phyloP scores from a whole-genome alignment of 129 eudicot species.

The Oenanthe sinensis region DNA sequence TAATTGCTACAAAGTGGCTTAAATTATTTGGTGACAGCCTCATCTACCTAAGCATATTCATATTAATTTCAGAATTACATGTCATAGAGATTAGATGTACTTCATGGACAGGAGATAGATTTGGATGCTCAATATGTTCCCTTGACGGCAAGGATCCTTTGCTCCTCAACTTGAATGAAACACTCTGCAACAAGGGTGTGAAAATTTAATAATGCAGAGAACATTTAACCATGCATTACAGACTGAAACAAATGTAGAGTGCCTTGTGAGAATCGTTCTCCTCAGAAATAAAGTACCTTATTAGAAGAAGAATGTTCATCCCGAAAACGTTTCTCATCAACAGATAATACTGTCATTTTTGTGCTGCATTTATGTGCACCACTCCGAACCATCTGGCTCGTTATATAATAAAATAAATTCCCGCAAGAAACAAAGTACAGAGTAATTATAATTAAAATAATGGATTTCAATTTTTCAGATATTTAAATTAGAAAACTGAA shows the following conservation, averaged over 20 bases:
- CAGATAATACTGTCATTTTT: constrained; percentile 22
- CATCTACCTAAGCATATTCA: background rate
- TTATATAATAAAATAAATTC: constrained; percentile 8
- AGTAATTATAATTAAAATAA: background rate
- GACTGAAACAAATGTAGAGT: background rate
- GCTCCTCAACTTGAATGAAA: constrained; percentile 18
- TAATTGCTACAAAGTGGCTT: too few species aligned
- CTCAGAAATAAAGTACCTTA: constrained; percentile 17
- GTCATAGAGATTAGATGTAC: constrained; percentile 28
- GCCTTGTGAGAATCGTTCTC: background rate
- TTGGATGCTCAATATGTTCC: constrained; percentile 28
- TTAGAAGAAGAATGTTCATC: constrained; percentile 37
- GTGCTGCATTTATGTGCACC: constrained; percentile 69
- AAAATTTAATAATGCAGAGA: background rate
- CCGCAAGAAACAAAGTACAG: background rate
- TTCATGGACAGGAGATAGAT: constrained; percentile 40
- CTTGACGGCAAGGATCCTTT: constrained; percentile 29
- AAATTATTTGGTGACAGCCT: background rate
- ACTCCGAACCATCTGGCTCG: constrained; percentile 65
- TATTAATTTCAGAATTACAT: background rate
- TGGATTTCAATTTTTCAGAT: background rate
- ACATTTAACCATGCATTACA: background rate
- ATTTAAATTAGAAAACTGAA: background rate
- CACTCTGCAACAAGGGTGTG: constrained; percentile 19
- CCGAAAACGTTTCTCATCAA: constrained; percentile 55